Conservation (phyloP, 495 filamentous ascomycete species). For the Xylaria longipes region DNA sequence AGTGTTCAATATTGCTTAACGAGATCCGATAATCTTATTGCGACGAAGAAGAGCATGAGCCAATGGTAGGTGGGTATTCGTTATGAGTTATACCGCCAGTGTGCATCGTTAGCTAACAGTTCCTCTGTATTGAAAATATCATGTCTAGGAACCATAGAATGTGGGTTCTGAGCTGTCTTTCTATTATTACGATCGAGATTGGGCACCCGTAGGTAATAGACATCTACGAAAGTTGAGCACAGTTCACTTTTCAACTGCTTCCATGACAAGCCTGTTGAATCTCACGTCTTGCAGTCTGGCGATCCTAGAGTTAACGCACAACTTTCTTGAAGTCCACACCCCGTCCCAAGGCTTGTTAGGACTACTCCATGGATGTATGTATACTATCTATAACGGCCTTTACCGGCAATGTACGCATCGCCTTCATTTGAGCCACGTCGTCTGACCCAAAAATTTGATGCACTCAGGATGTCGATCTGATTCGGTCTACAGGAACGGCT, state of each 20-base stretch:
- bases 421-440: background rate
- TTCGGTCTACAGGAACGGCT: background rate
- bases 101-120: background rate
- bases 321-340: too few species aligned
- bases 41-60: background rate
- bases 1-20: background rate
- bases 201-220: background rate
- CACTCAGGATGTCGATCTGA: background rate
- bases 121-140: too few species aligned
- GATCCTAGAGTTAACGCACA: too few species aligned
- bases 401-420: background rate
- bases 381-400: background rate
- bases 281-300: background rate
- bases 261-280: background rate
- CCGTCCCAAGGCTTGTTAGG: too few species aligned
- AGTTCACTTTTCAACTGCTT: background rate
- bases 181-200: too few species aligned
- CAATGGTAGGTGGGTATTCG: background rate
- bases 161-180: too few species aligned
- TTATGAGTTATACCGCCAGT: background rate
- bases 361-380: too few species aligned
- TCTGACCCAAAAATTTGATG: background rate
- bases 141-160: too few species aligned
- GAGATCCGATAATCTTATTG: background rate
- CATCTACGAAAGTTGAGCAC: background rate